phyloP scores from a whole-genome alignment of 768 basidiomycete genomes.

The Phlebiopsis flavidoalba region DNA sequence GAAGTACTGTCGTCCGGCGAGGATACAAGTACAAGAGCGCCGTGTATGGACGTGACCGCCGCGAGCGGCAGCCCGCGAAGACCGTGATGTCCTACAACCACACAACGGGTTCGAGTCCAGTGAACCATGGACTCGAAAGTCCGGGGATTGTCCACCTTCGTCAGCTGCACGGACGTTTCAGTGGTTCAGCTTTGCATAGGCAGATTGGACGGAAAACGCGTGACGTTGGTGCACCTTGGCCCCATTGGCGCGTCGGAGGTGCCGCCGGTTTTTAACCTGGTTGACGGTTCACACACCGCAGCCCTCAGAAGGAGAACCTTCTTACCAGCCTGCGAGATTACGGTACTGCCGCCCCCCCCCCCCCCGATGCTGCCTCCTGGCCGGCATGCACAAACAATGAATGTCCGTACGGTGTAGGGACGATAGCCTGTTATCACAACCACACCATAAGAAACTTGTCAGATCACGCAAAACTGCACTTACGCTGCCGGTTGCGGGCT shows the following conservation, averaged over 20 bases:
- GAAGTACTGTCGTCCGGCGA: conserved; percentile 49
- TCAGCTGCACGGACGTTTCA: conserved; percentile 34
- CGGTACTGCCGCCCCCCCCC: conserved; percentile 33
- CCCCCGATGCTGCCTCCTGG: conserved; percentile 54
- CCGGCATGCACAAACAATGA: conserved; percentile 53
- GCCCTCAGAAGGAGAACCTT: conserved; percentile 58
- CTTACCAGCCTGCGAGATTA: conserved; percentile 56
- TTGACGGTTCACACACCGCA: conserved; percentile 61
- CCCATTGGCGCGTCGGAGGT: conserved; percentile 50
- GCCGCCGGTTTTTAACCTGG: conserved; percentile 53
- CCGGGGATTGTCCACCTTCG: conserved; percentile 65
- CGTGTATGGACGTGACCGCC: conserved; percentile 62
- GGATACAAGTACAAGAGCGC: conserved; percentile 59
- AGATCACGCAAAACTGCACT: not conserved
- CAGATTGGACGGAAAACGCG: too few relatives aligned
- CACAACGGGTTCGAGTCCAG: conserved; percentile 50
- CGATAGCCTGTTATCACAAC: conserved; percentile 16
- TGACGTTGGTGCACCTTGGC: conserved; percentile 39
- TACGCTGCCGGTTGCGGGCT: conserved; percentile 31
- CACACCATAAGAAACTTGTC: not conserved
- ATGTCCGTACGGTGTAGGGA: conserved; percentile 51
- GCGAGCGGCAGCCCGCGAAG: conserved; percentile 61
- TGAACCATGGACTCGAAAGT: conserved; percentile 64
- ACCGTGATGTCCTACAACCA: conserved; percentile 64
- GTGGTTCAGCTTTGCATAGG: too few relatives aligned